Evolutionary conservation across 1,284 basidiomycete species (phyloP).

Genomic region (Pholiota adiposa): DNA sequence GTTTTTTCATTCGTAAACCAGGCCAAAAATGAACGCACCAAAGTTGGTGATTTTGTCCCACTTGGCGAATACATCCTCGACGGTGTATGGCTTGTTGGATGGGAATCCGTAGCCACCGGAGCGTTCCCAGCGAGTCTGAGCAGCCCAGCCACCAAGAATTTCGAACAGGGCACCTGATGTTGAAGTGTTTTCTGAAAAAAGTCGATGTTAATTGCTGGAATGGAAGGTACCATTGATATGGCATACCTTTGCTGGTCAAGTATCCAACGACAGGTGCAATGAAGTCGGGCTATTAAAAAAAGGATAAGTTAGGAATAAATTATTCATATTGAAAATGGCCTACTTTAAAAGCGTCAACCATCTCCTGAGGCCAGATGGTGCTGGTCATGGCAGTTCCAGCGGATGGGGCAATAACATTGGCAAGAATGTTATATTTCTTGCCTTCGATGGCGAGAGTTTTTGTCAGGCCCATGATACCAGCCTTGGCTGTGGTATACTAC

Average conservation of each 20-base stretch:
- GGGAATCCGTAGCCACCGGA: constrained; percentile 90
- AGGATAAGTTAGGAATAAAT: background rate
- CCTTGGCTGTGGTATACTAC: constrained; percentile 92
- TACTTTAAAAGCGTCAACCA: constrained; percentile 93
- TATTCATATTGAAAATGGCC: background rate
- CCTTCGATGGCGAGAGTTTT: constrained; percentile 93
- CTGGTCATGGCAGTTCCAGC: constrained; percentile 93
- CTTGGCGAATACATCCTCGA: constrained; percentile 79
- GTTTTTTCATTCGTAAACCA: constrained; percentile 5
- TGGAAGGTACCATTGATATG: background rate
- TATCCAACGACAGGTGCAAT: constrained; percentile 94
- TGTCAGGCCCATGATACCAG: constrained; percentile 91
- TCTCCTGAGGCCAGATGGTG: constrained; percentile 89
- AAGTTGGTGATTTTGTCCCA: constrained; percentile 88
- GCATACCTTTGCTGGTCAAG: constrained; percentile 76
- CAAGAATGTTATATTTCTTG: constrained; percentile 87
- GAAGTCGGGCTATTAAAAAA: constrained; percentile 80
- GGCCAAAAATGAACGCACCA: constrained; percentile 48
- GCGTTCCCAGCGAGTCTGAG: constrained; percentile 93
- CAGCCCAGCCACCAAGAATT: constrained; percentile 91
- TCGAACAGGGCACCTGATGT: constrained; percentile 87
- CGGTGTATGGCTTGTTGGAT: constrained; percentile 70
- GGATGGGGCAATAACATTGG: constrained; percentile 88
- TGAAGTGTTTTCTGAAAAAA: constrained; percentile 63
- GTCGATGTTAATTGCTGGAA: constrained; percentile 5